A percentile compares a stretch with the other conserved stretches of the same genome.
Conservation (phyloP, 805 yeast genomes). For the Phaffomyces opuntiae region DNA sequence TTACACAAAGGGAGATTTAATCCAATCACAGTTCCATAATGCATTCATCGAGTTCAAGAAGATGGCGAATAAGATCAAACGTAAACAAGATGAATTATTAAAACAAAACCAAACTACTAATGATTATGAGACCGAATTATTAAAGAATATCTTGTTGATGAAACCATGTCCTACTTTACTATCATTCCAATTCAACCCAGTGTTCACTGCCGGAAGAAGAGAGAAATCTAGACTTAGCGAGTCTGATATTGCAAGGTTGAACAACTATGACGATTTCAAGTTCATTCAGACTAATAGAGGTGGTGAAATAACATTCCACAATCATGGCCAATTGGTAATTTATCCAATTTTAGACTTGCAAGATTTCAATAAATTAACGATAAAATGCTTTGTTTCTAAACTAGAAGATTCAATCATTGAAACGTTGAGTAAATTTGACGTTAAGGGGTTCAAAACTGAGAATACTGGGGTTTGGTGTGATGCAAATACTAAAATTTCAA, state of each 20-base stretch:
- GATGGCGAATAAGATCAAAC: constrained; percentile 40
- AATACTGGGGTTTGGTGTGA: constrained; percentile 88
- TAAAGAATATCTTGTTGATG: constrained; percentile 36
- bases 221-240: constrained; percentile 46
- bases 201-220: constrained; percentile 89
- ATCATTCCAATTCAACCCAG: constrained; percentile 80
- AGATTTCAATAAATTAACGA: constrained; percentile 47
- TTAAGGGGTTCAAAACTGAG: constrained; percentile 43
- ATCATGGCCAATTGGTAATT: constrained; percentile 88
- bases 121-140: constrained; percentile 39
- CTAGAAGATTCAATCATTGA: constrained; percentile 52
- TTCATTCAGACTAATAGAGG: constrained; percentile 83
- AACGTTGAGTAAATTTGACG: constrained; percentile 33
- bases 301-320: constrained; percentile 95
- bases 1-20: constrained; percentile 42
- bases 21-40: constrained; percentile 50
- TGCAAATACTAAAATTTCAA: constrained; percentile 60
- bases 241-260: constrained; percentile 20
- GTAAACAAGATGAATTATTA: constrained; percentile 31
- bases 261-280: constrained; percentile 38
- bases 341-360: constrained; percentile 73
- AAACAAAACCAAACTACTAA: constrained; percentile 35
- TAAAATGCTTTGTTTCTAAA: constrained; percentile 60
- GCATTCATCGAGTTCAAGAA: constrained; percentile 53
- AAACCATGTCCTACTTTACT: constrained; percentile 63